phyloP scores from a whole-genome alignment of 495 filamentous ascomycete species.

The Neurospora tetraspora region DNA sequence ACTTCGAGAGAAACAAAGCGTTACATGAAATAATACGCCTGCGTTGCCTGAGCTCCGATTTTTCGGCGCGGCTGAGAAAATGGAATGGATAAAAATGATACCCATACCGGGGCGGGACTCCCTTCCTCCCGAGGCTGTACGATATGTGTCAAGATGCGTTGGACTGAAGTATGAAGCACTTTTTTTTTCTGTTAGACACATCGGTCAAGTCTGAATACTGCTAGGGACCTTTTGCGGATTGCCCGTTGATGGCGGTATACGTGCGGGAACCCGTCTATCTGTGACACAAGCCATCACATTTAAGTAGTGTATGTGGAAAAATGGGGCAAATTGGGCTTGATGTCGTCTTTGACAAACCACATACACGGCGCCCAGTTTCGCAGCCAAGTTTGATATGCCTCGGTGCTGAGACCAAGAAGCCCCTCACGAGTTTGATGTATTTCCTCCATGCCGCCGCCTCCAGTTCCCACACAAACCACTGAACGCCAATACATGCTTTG shows the following conservation, averaged over 20 bases:
- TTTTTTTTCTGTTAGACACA: background rate
- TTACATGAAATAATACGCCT: background rate
- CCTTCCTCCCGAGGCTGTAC: background rate
- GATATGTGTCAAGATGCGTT: background rate
- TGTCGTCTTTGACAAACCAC: background rate
- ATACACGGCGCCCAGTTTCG: background rate
- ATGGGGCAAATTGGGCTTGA: background rate
- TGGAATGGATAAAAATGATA: background rate
- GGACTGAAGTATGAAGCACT: background rate
- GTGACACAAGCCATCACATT: background rate
- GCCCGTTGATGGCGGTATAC: background rate
- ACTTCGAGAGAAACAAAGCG: background rate
- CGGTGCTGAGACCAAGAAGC: background rate
- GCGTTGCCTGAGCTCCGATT: background rate
- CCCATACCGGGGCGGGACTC: background rate
- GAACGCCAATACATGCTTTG: background rate
- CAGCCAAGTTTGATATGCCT: background rate
- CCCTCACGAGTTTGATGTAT: background rate
- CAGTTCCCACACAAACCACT: background rate
- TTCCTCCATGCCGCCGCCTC: background rate
- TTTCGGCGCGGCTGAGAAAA: background rate
- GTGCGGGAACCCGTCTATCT: background rate
- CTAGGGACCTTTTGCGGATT: background rate
- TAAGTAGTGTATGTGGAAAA: background rate
- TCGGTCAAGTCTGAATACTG: background rate